Conservation (phyloP, 345 rosid genomes). For the Physaria fendleri region DNA sequence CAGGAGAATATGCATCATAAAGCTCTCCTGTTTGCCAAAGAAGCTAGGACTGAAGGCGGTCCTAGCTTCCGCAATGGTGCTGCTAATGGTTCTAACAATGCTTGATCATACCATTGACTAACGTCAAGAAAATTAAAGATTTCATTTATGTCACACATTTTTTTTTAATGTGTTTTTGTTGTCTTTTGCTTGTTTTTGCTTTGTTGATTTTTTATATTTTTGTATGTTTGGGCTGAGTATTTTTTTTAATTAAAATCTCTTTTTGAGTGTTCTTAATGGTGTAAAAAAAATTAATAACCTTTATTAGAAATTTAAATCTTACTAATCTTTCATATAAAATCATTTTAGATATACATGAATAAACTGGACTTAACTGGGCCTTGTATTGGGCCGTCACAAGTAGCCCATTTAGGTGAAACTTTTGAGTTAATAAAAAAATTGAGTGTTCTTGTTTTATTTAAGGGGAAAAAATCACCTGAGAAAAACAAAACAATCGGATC, state of each 20-base stretch:
- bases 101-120: background rate
- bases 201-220: background rate
- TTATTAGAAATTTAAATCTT: no score
- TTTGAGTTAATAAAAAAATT: background rate
- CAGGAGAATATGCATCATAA: conserved; percentile 38
- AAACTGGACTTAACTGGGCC: no score
- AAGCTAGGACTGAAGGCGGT: conserved; percentile 43
- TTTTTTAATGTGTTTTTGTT: background rate
- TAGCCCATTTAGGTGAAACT: conserved; percentile 6
- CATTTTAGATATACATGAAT: no score
- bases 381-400: no score
- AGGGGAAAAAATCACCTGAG: background rate
- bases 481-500: conserved; percentile 2
- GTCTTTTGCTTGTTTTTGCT: background rate
- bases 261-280: no score
- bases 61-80: conserved; percentile 14
- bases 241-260: background rate
- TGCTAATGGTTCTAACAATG: conserved; percentile 10
- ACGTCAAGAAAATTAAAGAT: background rate
- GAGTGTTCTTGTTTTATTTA: background rate
- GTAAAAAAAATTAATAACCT: no score
- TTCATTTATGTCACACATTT: conserved; percentile 4
- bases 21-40: conserved; percentile 43
- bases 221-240: background rate
- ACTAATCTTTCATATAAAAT: no score